A percentile compares a stretch with the other conserved stretches of the same genome.
Evolutionary conservation across 257 asterid genomes (phyloP).

Genomic region (Lycium barbarum): DNA sequence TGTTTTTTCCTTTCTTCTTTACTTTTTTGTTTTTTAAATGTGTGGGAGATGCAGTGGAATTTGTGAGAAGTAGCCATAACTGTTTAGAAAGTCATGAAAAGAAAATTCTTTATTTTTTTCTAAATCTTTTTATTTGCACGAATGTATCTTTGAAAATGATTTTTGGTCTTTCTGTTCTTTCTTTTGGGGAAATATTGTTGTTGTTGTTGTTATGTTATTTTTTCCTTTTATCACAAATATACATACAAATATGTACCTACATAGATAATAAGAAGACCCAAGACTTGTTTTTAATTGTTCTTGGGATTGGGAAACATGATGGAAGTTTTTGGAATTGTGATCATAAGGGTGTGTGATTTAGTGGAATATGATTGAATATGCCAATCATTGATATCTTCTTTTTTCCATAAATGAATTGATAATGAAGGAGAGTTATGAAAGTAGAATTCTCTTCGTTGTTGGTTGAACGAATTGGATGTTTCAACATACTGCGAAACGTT

Average conservation of each 20-base stretch:
- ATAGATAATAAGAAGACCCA: too few relatives aligned
- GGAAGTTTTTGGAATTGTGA: neutral
- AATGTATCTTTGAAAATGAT: too few relatives aligned
- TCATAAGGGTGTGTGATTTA: neutral
- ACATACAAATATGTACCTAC: neutral
- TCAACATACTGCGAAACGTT: neutral
- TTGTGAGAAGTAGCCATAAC: neutral
- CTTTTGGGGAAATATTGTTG: neutral
- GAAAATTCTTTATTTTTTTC: too few relatives aligned
- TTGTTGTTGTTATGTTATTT: neutral
- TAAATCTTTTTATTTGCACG: too few relatives aligned
- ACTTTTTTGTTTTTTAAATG: neutral
- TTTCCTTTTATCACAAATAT: too few relatives aligned
- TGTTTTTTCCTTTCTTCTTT: neutral
- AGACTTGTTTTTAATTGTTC: neutral
- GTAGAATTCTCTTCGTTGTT: conserved; percentile 5
- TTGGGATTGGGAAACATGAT: neutral
- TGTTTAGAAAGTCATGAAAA: too few relatives aligned
- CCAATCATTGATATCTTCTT: neutral
- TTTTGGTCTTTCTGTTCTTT: too few relatives aligned
- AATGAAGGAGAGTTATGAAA: neutral
- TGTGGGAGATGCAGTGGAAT: neutral
- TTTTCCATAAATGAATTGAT: neutral
- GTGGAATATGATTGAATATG: neutral
- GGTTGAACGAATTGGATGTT: neutral